Conservation (phyloP, 495 filamentous ascomycete genomes). For the Hypoxylon crocopeplum region DNA sequence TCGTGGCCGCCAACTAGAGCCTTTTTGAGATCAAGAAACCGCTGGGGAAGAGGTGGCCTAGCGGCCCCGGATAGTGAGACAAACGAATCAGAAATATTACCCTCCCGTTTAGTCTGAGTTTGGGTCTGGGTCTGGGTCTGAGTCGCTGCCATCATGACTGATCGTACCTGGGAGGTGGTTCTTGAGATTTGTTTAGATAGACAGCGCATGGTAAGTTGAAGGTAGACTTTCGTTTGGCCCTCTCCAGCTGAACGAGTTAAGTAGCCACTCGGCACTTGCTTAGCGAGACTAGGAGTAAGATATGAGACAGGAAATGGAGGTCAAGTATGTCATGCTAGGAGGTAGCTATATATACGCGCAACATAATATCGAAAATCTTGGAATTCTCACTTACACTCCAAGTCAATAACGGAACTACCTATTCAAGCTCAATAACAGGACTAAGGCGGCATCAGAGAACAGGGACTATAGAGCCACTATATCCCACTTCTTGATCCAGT, state of each 20-base stretch:
- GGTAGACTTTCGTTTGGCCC: neutral
- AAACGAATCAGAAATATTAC: constrained; percentile 86
- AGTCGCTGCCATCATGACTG: constrained; percentile 19
- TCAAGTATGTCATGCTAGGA: too few relatives aligned
- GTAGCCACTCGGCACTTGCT: neutral
- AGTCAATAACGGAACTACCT: neutral
- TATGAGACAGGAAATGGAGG: too few relatives aligned
- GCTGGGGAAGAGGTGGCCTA: constrained; percentile 67
- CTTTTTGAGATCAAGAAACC: constrained; percentile 79
- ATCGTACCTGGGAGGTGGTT: constrained; percentile 5
- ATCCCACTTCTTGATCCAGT: neutral
- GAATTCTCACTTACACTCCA: neutral
- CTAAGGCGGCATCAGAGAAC: neutral
- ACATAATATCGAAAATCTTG: too few relatives aligned
- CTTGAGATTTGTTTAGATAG: constrained; percentile 3
- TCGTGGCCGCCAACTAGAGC: constrained; percentile 68
- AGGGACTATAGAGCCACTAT: too few relatives aligned
- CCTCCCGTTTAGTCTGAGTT: constrained; percentile 51
- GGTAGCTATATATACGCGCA: too few relatives aligned
- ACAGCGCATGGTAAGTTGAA: neutral
- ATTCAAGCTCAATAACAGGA: neutral
- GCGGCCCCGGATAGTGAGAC: constrained; percentile 75
- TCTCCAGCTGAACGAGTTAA: neutral
- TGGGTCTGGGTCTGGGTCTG: constrained; percentile 10
- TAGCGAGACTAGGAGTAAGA: neutral